A percentile compares a stretch with the other conserved stretches of the same genome.
Evolutionary conservation across 495 filamentous ascomycete species (phyloP).

Genomic region (Aspergillus coremiiformis): DNA sequence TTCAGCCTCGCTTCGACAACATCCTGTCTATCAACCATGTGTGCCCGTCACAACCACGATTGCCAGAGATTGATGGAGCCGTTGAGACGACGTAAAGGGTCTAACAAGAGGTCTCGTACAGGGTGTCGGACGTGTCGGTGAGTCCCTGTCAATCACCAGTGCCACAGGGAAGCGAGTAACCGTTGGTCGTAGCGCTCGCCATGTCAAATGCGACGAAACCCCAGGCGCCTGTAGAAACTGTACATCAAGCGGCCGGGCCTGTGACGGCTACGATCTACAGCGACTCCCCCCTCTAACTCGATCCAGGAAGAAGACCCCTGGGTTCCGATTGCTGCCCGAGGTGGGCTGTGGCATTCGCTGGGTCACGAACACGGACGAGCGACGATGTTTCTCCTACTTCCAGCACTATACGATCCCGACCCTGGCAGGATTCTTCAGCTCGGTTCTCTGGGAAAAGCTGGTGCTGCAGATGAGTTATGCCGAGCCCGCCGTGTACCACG

Average conservation of each 20-base stretch:
- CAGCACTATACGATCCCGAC: conserved; percentile 10
- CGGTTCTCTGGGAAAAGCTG: conserved; percentile 16
- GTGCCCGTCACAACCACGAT: not conserved
- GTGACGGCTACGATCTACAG: conserved; percentile 2
- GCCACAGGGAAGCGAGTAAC: not conserved
- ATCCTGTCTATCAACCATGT: not conserved
- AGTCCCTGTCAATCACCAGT: not conserved
- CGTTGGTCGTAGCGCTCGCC: not conserved
- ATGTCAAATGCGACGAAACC: conserved; percentile 9
- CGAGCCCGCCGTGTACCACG: conserved; percentile 22
- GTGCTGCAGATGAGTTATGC: conserved; percentile 14
- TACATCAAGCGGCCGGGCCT: not conserved
- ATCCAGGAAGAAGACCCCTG: not conserved
- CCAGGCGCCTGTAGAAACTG: conserved; percentile 4
- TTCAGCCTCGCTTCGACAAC: not conserved
- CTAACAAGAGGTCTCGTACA: not conserved
- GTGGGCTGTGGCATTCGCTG: not conserved
- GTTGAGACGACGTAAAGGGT: not conserved
- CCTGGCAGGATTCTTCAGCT: conserved; percentile 13
- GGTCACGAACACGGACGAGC: conserved; percentile 20
- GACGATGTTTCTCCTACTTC: conserved; percentile 21
- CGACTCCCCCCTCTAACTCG: not conserved
- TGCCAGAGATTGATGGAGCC: not conserved
- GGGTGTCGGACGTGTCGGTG: conserved; percentile 13
- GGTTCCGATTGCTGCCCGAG: not conserved